Base-by-base conservation (phyloP, 805 yeast genomes). In the Cyberlindnera mrakii region DNA sequence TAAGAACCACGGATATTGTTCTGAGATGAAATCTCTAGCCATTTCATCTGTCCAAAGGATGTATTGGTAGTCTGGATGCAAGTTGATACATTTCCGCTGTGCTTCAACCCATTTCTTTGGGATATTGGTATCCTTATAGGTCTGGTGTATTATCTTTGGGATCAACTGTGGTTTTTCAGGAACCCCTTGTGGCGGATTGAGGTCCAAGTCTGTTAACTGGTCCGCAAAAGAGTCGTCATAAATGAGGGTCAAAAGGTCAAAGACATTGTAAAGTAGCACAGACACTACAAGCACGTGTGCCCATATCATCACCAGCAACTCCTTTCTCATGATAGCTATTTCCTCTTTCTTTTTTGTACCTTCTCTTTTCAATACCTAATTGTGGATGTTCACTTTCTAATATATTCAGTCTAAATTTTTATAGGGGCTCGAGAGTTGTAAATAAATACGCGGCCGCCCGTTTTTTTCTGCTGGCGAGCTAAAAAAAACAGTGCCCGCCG, bases 141-240 rank as follows among this genome's bases (percentile, higher is more conserved):
- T 90, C 63, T 90, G 97, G 60, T 90, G 97, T 43, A 90, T 88
- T 59, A 89, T 88, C 57, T 84, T 85, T 32, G 97, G 97, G 37
- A 89, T 87, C 32, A 83, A 59, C 46, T 72, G 73, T 9, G 80
- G 78, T 44, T 67, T 66, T 16, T 63, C 65, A 17, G 66, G 58
- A 6, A 64, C 57, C n/a, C 70, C 69, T 29, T 53, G 49, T 6
- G 69, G 64, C 2, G 82, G 82, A 51, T 80, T 77, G 38, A 85
- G 58, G 46, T 87, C 95, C 13, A 68, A 66, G 40, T 78, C 78
- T 14, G 76, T 58, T 19, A 86, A 65, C 1, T 84, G 85, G 56
- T 83, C 86, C 14, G 71, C 65, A 55, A 70, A 74, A 0, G 88
- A 68, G 59, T 82, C 87, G 62, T 85, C 95, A 53, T 83, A 71